These are phyloP conservation scores for Wallemia hederae DNA, from an alignment of 1,284 basidiomycete species.

Conservation along the genomic window DNA sequence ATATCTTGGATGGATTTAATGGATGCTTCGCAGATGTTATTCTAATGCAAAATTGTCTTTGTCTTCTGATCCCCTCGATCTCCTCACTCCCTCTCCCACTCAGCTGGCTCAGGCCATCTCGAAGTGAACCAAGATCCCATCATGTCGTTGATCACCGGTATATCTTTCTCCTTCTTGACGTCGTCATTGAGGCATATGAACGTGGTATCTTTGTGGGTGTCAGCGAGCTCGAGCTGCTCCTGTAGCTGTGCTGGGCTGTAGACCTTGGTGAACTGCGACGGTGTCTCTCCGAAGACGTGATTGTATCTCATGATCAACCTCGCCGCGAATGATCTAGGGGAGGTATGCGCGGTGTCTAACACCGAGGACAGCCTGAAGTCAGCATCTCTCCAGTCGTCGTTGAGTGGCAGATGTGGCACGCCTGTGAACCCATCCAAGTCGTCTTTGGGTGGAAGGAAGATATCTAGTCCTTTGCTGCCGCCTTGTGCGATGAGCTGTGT, in stretches of 20 bases:
- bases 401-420: not conserved
- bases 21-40: too few species aligned
- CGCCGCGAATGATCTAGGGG: not conserved
- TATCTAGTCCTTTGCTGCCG: not conserved
- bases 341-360: not conserved
- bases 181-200: conserved; percentile 9
- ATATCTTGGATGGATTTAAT: too few species aligned
- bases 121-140: not conserved
- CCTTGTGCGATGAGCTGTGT: not conserved
- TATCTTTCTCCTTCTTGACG: conserved; percentile 6
- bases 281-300: conserved; percentile 4
- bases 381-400: not conserved
- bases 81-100: not conserved
- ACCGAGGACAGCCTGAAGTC: not conserved
- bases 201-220: conserved; percentile 4
- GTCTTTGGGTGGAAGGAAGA: not conserved
- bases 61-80: too few species aligned
- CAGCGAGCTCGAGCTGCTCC: conserved; percentile 5
- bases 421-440: not conserved
- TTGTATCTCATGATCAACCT: not conserved
- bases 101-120: not conserved
- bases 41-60: not conserved
- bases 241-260: conserved; percentile 6
- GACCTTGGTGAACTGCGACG: conserved; percentile 8
- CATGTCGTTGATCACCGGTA: not conserved